A percentile compares a stretch with the other conserved stretches of the same genome.
Conservation (phyloP, 176 grass and related monocot genomes). For the Saccharum officinarum region DNA sequence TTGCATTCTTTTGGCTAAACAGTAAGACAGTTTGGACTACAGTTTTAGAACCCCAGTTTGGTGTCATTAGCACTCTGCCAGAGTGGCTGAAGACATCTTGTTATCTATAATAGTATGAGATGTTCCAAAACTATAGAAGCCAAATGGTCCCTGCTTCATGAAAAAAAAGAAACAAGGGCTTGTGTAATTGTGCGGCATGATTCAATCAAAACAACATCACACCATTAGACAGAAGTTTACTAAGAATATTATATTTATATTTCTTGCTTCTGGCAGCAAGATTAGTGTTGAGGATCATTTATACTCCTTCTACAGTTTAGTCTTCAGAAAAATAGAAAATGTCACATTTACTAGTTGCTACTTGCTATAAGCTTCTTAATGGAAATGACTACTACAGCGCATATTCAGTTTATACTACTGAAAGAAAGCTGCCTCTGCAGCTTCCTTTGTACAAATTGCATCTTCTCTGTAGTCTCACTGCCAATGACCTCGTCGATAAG, state of each 20-base stretch:
- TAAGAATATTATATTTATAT: conserved; percentile 7
- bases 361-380: conserved; percentile 32
- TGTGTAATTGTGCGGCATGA: background rate
- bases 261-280: conserved; percentile 25
- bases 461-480: conserved; percentile 25
- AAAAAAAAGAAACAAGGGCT: background rate
- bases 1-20: background rate
- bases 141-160: conserved; percentile 1
- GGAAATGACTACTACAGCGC: conserved; percentile 24
- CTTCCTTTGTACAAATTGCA: conserved; percentile 42
- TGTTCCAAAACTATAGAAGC: conserved; percentile 13
- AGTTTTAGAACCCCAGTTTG: conserved; percentile 26
- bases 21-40: background rate
- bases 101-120: conserved; percentile 27
- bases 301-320: conserved; percentile 54
- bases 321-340: conserved; percentile 30
- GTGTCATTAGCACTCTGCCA: conserved; percentile 19
- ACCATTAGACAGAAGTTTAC: background rate
- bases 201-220: background rate
- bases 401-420: conserved; percentile 47
- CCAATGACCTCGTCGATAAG: conserved; percentile 67
- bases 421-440: conserved; percentile 57
- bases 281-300: conserved; percentile 28
- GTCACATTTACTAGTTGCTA: conserved; percentile 45
- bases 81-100: conserved; percentile 19